Evolutionary conservation across 805 yeast species (phyloP), one percentile per base, ranked within the genome.

Genomic region (Zygoascus bituminiphila): DNA sequence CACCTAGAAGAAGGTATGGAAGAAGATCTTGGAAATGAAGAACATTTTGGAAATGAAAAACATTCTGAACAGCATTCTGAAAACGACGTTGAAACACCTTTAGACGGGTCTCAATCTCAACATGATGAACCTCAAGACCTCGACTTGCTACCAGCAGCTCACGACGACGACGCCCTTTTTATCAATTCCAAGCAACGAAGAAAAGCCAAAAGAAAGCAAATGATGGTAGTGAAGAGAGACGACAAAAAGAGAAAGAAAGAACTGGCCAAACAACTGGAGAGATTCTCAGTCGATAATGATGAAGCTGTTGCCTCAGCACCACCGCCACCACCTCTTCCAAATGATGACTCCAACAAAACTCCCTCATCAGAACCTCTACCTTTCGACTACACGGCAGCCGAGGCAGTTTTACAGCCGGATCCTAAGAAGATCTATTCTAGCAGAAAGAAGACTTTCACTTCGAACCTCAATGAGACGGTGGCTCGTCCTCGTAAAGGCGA

Each of bases 151-250:
- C 39, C 46, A 31, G 46, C 5, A 29, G 20, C 22, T 2, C 24
- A 40, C 35, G 48, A 35, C 22, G 40, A 35, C 19, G 24, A 39
- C n/a, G 31, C 23, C 35, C 23, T 23, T 35, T 21, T 17, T n/a
- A 21, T 46, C 33, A 24, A 15, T 9, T 49, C 55, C 15, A 52
- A 49, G 20, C 44, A 43, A 33, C 29, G 33, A 17, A 26, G 53
- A 31, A 52, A 45, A 25, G 45, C 46, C 12, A 53, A 46, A 46
- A 26, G 54, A 41, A 40, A 48, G 36, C 44, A 37, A 12, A 22
- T 17, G 35, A 45, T 14, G 12, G 33, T 38, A 1, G 25, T 24
- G 23, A 41, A 26, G 45, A 46, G 48, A 23, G 47, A 36, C 39
- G 42, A 45, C 17, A 40, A 46, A 41, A 31, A 19, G 24, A 26